Evolutionary conservation across 768 basidiomycete genomes (phyloP).

Genomic region (Collybia nuda): DNA sequence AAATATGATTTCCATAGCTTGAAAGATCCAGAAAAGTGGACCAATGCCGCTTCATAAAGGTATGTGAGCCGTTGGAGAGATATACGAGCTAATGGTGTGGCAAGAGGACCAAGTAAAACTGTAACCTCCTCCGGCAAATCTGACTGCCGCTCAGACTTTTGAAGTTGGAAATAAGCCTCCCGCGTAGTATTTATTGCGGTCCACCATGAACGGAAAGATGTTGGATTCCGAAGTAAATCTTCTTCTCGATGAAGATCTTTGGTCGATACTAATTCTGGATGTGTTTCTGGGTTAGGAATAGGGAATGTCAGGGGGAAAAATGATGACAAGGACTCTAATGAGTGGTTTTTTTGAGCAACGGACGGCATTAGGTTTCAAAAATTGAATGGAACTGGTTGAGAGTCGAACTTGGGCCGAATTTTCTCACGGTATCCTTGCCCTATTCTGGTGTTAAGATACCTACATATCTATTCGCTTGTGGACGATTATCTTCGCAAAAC

Average conservation of each 20-base stretch:
- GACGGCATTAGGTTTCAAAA: conserved; percentile 49
- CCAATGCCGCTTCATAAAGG: conserved; percentile 91
- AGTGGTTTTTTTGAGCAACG: conserved; percentile 44
- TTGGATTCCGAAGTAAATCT: conserved; percentile 88
- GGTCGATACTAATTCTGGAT: conserved; percentile 71
- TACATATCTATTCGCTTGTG: too few species aligned
- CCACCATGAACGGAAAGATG: conserved; percentile 94
- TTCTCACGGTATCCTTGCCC: conserved; percentile 9
- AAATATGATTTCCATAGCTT: conserved; percentile 97
- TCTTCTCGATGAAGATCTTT: conserved; percentile 89
- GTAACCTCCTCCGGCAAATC: conserved; percentile 50
- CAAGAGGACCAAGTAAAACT: conserved; percentile 75
- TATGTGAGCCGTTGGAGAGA: conserved; percentile 84
- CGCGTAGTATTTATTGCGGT: conserved; percentile 74
- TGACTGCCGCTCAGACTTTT: conserved; percentile 54
- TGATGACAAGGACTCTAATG: conserved; percentile 47
- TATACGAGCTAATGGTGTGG: conserved; percentile 68
- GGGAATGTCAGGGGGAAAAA: conserved; percentile 87
- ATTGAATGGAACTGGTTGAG: not conserved
- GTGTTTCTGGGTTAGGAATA: conserved; percentile 75
- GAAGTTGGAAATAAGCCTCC: conserved; percentile 58
- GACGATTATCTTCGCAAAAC: too few species aligned
- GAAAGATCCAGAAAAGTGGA: conserved; percentile 86
- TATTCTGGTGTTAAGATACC: too few species aligned
- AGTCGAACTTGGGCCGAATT: not conserved